These are phyloP conservation scores for Exophiala calicioides DNA, from an alignment of 2,329 filamentous ascomycete species.

Conservation along the genomic window DNA sequence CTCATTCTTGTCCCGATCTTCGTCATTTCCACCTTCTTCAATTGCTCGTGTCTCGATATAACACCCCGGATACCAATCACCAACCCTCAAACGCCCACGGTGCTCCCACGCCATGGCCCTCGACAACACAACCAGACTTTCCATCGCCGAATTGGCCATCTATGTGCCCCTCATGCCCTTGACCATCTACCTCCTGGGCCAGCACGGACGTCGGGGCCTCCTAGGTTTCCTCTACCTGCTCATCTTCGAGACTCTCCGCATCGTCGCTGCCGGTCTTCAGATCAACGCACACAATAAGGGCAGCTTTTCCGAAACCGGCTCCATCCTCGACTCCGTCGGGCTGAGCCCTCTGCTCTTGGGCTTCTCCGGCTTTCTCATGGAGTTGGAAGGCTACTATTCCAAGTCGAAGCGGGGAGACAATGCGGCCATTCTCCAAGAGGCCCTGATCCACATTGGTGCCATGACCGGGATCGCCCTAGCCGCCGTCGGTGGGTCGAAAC, in stretches of 20 bases:
- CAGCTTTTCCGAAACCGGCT: conserved; percentile 32
- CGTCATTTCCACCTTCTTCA: neutral
- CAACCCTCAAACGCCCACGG: neutral
- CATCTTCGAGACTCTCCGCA: conserved; percentile 41
- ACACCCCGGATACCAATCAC: neutral
- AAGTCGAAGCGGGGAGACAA: neutral
- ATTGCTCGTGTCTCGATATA: neutral
- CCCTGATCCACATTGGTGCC: conserved; percentile 7
- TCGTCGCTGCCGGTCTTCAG: conserved; percentile 38
- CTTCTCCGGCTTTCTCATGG: conserved; percentile 38
- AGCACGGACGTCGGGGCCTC: conserved; percentile 39
- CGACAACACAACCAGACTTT: conserved; percentile 16
- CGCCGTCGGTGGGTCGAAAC: conserved; percentile 12
- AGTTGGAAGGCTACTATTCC: conserved; percentile 34
- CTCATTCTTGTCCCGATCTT: too few species aligned
- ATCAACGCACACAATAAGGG: conserved; percentile 22
- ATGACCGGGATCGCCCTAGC: conserved; percentile 13
- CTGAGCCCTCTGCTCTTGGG: conserved; percentile 41
- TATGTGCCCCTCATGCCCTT: conserved; percentile 39
- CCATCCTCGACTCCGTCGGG: conserved; percentile 42
- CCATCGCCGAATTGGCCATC: conserved; percentile 32
- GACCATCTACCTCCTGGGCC: conserved; percentile 36
- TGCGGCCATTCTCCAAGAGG: conserved; percentile 1
- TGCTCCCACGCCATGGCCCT: conserved; percentile 8
- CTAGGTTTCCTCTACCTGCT: conserved; percentile 45